A percentile compares a stretch with the other conserved stretches of the same genome.
Conservation (phyloP, 495 filamentous ascomycete genomes). For the Trichocladium uniseriatum region DNA sequence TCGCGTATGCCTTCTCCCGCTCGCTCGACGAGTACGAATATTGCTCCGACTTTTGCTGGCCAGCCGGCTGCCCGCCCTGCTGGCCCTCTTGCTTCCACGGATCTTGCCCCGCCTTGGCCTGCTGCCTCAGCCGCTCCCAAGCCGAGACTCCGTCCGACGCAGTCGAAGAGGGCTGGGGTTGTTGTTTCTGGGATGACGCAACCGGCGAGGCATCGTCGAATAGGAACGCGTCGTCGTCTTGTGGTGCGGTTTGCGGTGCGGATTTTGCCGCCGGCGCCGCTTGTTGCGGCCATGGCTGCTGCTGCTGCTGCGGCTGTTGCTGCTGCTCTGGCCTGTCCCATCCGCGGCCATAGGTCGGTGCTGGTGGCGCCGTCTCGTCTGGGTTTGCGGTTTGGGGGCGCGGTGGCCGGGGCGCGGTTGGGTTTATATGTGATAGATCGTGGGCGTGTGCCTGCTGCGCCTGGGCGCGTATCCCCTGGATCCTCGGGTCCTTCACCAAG, state of each 20-base stretch:
- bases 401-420: no score
- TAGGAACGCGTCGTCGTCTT: conserved; percentile 24
- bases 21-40: conserved; percentile 30
- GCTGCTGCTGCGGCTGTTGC: conserved; percentile 1
- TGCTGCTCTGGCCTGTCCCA: neutral
- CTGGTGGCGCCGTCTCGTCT: neutral
- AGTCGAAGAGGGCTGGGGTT: neutral
- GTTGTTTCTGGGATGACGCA: conserved; percentile 14
- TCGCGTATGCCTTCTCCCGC: conserved; percentile 30
- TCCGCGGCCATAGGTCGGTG: neutral
- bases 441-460: no score
- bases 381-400: neutral
- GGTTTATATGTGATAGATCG: no score
- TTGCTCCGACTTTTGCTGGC: conserved; percentile 15
- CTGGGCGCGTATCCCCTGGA: no score
- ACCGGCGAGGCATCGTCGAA: conserved; percentile 37
- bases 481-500: conserved; percentile 7
- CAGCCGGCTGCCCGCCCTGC: neutral
- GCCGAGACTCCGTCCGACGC: conserved; percentile 17
- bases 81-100: neutral
- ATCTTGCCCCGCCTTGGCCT: conserved; percentile 2
- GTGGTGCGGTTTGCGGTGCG: neutral
- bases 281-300: neutral
- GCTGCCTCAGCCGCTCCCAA: conserved; percentile 34
- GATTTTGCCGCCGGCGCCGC: neutral